Percentiles rank a stretch among this genome's conserved stretches.
These are phyloP conservation scores for Hysterium pulicare DNA, from an alignment of 2,329 filamentous ascomycete species.

Conservation along the genomic window DNA sequence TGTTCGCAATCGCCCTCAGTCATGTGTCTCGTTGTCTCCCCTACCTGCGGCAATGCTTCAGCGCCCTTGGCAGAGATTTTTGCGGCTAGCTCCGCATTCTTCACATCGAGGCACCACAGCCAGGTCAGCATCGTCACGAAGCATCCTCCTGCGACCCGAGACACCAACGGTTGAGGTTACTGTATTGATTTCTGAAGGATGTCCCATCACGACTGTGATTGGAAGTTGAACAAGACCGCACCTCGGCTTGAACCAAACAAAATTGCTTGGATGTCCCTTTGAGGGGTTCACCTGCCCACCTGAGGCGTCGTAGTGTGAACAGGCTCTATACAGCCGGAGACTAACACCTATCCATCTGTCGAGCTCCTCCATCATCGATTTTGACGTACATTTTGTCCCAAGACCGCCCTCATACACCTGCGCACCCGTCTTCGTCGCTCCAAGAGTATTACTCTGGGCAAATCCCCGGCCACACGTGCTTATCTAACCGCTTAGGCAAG, in stretches of 20 bases:
- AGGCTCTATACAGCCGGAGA: constrained; percentile 13
- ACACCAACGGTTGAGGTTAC: too few species aligned
- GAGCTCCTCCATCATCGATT: too few species aligned
- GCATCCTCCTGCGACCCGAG: too few species aligned
- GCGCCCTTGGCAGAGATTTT: too few species aligned
- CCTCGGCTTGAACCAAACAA: constrained; percentile 3
- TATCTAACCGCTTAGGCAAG: constrained; percentile 29
- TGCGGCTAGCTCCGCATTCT: too few species aligned
- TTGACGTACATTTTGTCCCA: too few species aligned
- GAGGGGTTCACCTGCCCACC: constrained; percentile 23
- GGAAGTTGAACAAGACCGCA: not conserved
- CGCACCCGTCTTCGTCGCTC: constrained; percentile 3
- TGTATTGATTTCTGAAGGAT: too few species aligned
- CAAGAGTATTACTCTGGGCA: constrained; percentile 12
- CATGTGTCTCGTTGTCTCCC: too few species aligned
- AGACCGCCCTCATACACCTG: constrained; percentile 11
- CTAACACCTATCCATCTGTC: constrained; percentile 5
- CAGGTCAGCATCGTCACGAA: too few species aligned
- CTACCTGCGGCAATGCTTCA: too few species aligned
- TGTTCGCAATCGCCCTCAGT: too few species aligned
- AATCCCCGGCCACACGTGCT: constrained; percentile 28
- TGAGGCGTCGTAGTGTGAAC: constrained; percentile 14
- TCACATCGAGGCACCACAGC: too few species aligned
- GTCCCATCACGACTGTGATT: constrained; percentile 2
- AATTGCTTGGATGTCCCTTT: not conserved